Evolutionary conservation across 2,329 filamentous ascomycete species (phyloP).

Genomic region (Ceratocystis diversiconidia): DNA sequence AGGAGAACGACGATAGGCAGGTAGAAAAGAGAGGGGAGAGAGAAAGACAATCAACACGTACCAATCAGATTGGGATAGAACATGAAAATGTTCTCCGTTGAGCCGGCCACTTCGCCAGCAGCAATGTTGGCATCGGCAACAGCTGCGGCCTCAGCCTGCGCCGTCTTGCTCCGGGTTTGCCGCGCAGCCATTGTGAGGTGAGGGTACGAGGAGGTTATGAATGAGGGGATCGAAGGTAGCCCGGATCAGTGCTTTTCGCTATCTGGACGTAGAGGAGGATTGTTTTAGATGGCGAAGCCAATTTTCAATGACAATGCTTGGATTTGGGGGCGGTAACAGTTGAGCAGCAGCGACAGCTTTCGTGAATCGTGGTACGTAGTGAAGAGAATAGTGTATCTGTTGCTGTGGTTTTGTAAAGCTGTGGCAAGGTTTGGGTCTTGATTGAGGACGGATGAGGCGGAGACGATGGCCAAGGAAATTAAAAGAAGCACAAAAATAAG

Average conservation of each 20-base stretch:
- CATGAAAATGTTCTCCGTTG: slow-evolving; percentile 61
- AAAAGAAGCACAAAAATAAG: not conserved
- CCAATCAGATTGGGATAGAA: slow-evolving; percentile 74
- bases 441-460: not conserved
- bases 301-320: not conserved
- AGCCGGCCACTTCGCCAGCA: slow-evolving; percentile 22
- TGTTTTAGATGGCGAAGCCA: not conserved
- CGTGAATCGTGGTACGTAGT: slow-evolving; percentile 2
- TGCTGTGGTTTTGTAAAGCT: not conserved
- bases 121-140: slow-evolving; percentile 23
- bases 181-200: slow-evolving; percentile 16
- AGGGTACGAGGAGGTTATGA: not conserved
- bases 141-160: slow-evolving; percentile 18
- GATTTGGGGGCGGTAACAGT: not conserved
- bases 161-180: slow-evolving; percentile 21
- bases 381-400: not conserved
- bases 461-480: too few species aligned
- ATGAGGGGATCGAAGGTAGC: not conserved
- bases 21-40: not conserved
- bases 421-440: not conserved
- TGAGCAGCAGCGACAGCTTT: not conserved
- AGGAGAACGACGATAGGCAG: not conserved
- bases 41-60: slow-evolving; percentile 29
- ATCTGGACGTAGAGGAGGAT: not conserved
- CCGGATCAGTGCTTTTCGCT: too few species aligned